Evolutionary conservation across 2,329 filamentous ascomycete species (phyloP).

Genomic region (Fusarium avenaceum): DNA sequence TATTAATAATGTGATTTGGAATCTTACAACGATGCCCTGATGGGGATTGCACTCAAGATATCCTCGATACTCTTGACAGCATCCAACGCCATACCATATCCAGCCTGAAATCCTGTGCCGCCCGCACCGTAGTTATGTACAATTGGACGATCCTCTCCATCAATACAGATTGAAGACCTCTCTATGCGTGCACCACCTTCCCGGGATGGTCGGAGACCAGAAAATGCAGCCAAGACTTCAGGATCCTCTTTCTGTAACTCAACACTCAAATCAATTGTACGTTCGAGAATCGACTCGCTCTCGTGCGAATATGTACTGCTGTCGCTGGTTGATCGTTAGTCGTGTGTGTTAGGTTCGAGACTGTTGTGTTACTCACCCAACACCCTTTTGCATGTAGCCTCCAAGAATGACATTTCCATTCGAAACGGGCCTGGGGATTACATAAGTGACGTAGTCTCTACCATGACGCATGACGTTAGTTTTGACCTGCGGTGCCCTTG

Average conservation of each 20-base stretch:
- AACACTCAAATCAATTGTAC: background rate
- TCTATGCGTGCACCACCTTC: conserved; percentile 4
- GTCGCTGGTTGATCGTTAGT: background rate
- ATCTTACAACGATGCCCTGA: background rate
- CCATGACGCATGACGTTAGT: conserved; percentile 13
- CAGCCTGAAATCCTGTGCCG: conserved; percentile 15
- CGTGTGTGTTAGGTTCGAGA: fast-evolving
- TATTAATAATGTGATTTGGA: fast-evolving
- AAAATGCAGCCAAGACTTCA: background rate
- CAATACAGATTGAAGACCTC: background rate
- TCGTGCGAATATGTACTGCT: background rate
- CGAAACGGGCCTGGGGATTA: conserved; percentile 6
- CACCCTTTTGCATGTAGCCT: conserved; percentile 14
- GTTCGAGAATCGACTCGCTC: conserved; percentile 2
- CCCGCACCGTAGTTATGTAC: conserved; percentile 14
- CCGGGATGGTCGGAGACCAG: conserved; percentile 7
- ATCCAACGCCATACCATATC: conserved; percentile 13
- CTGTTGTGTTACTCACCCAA: background rate
- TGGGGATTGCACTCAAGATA: background rate
- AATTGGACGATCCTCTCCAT: background rate
- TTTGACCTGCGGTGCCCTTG: background rate
- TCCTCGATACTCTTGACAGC: conserved; percentile 5
- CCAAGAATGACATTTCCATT: conserved; percentile 14
- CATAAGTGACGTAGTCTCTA: conserved; percentile 3
- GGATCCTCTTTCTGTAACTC: background rate